Conservation (phyloP, 495 filamentous ascomycete genomes). For the Podospora pseudocomata region DNA sequence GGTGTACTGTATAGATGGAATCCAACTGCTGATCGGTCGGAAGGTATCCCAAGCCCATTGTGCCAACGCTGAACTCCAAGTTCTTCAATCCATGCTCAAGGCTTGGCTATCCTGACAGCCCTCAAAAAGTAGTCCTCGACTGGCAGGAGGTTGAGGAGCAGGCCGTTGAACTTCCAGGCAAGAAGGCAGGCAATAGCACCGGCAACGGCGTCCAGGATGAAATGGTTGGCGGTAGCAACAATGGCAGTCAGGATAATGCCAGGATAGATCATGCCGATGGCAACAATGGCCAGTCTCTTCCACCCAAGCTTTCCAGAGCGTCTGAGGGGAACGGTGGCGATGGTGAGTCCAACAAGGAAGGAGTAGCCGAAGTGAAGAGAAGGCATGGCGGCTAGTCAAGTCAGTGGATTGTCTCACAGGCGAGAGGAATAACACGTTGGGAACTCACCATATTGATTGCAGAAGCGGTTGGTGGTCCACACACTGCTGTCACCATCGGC, state of each 20-base stretch:
- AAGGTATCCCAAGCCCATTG: background rate
- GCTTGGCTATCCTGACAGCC: constrained; percentile 31
- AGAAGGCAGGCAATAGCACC: constrained; percentile 44
- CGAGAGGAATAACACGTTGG: background rate
- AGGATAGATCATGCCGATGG: constrained; percentile 62
- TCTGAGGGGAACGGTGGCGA: constrained; percentile 43
- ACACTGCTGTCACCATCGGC: constrained; percentile 53
- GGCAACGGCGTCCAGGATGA: constrained; percentile 66
- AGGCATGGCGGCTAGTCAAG: constrained; percentile 63
- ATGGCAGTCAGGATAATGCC: constrained; percentile 62
- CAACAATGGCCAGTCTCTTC: constrained; percentile 33
- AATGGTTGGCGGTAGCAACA: constrained; percentile 71
- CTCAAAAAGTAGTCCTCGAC: constrained; percentile 33
- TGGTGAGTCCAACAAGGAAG: constrained; percentile 67
- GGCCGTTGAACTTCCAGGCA: constrained; percentile 29
- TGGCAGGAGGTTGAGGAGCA: constrained; percentile 29
- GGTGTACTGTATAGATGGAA: background rate
- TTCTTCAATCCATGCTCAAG: constrained; percentile 6
- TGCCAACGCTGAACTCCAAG: background rate
- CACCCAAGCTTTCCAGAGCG: constrained; percentile 26
- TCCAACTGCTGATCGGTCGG: background rate
- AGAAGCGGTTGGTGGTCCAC: constrained; percentile 71
- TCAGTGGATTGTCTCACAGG: background rate
- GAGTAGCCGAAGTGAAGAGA: constrained; percentile 79
- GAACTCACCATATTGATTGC: constrained; percentile 41